Conservation (phyloP, 73 alveolate species). For the Stentor roeselii region DNA sequence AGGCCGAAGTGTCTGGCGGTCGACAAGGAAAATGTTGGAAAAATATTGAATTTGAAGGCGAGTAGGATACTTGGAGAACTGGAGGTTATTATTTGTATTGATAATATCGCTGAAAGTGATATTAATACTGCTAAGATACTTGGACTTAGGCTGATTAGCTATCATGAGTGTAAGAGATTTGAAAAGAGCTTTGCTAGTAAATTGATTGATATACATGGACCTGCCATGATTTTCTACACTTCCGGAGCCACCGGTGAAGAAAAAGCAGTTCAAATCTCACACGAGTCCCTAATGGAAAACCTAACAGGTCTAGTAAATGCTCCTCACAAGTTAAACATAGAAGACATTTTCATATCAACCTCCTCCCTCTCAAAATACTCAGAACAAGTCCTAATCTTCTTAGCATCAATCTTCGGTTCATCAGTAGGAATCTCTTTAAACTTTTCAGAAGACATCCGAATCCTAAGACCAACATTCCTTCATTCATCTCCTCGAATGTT, state of each 20-base stretch:
- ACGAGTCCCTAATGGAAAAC: background rate
- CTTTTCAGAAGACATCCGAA: background rate
- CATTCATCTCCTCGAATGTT: background rate
- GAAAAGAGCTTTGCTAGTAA: background rate
- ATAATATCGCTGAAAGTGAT: background rate
- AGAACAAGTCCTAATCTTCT: background rate
- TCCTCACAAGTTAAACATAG: background rate
- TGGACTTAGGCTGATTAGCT: background rate
- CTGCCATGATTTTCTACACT: background rate
- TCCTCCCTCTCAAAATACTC: background rate
- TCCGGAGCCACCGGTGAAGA: background rate
- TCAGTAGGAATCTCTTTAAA: background rate
- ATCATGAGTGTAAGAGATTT: background rate
- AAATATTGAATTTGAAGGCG: too few species aligned
- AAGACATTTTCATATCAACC: background rate
- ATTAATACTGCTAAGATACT: background rate
- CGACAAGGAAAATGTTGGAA: background rate
- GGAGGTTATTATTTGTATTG: background rate
- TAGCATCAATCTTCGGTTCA: background rate
- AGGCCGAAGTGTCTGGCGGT: background rate
- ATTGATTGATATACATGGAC: background rate
- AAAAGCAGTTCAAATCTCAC: background rate
- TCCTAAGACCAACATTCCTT: background rate
- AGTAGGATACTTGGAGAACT: background rate
- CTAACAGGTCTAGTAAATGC: background rate